These are phyloP conservation scores for Calonectria crousiana DNA, from an alignment of 2,329 filamentous ascomycete species.

Conservation along the genomic window DNA sequence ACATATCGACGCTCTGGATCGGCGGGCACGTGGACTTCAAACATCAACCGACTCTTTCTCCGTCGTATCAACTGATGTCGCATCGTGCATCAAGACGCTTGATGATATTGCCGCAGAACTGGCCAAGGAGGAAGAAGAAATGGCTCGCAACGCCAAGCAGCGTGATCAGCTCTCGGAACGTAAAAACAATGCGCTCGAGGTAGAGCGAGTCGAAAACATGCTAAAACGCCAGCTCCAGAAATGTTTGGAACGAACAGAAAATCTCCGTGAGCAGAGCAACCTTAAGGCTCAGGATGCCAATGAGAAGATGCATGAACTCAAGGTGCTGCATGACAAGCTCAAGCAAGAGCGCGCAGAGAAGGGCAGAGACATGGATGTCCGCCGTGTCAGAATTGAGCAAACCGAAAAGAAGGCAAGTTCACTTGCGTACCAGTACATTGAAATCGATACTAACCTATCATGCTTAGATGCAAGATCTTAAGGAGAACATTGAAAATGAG, in stretches of 20 bases:
- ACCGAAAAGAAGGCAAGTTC: constrained; percentile 92
- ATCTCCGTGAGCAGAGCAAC: constrained; percentile 82
- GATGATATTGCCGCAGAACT: constrained; percentile 90
- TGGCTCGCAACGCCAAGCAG: constrained; percentile 82
- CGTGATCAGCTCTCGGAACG: constrained; percentile 89
- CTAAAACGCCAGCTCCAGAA: constrained; percentile 86
- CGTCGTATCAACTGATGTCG: constrained; percentile 86
- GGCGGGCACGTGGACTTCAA: constrained; percentile 88
- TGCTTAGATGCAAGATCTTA: constrained; percentile 93
- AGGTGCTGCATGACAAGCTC: constrained; percentile 81
- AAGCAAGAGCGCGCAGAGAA: constrained; percentile 89
- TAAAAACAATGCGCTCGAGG: constrained; percentile 89
- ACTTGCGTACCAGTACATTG: constrained; percentile 26
- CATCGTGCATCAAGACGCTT: constrained; percentile 87
- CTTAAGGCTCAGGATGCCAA: constrained; percentile 86
- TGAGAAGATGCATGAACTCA: constrained; percentile 90
- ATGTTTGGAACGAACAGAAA: constrained; percentile 88
- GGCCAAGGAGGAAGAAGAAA: constrained; percentile 91
- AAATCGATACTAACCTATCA: constrained; percentile 42
- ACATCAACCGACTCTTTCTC: constrained; percentile 92
- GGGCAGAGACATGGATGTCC: constrained; percentile 90
- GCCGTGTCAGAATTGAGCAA: constrained; percentile 94
- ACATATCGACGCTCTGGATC: constrained; percentile 89
- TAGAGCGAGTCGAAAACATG: constrained; percentile 88
- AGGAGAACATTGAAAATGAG: constrained; percentile 97